These are phyloP conservation scores for Buddleja alternifolia DNA, from an alignment of 257 asterid genomes.

Conservation along the genomic window DNA sequence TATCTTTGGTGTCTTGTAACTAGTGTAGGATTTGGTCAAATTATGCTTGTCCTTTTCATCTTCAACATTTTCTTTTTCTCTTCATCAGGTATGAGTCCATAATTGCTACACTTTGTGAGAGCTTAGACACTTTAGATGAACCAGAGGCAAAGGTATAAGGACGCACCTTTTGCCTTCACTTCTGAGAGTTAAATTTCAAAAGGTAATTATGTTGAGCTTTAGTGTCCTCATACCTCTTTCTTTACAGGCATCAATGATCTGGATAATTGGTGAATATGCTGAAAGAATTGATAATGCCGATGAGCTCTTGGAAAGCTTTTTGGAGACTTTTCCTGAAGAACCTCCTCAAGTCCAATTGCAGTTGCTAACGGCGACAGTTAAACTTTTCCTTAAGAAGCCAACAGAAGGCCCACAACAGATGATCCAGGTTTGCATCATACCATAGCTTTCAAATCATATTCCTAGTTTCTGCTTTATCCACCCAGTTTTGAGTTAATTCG, in stretches of 20 bases:
- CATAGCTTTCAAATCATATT: slow-evolving; percentile 12
- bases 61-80: slow-evolving; percentile 10
- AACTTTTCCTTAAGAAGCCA: slow-evolving; percentile 97
- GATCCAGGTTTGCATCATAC: slow-evolving; percentile 75
- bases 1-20: slow-evolving; percentile 20
- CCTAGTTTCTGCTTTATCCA: slow-evolving; percentile 5
- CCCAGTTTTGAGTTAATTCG: slow-evolving; percentile 15
- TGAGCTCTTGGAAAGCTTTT: slow-evolving; percentile 97
- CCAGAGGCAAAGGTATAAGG: slow-evolving; percentile 96
- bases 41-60: slow-evolving; percentile 17
- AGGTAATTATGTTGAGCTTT: slow-evolving; percentile 23
- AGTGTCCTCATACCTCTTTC: slow-evolving; percentile 25
- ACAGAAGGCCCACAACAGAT: slow-evolving; percentile 99
- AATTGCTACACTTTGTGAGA: slow-evolving; percentile 98
- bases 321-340: slow-evolving; percentile 97
- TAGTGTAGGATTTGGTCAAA: slow-evolving; percentile 19
- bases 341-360: slow-evolving; percentile 98
- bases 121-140: slow-evolving; percentile 96
- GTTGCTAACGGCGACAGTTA: slow-evolving; percentile 95
- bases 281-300: slow-evolving; percentile 99
- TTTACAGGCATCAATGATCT: slow-evolving; percentile 97
- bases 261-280: slow-evolving; percentile 99
- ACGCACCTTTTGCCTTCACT: slow-evolving; percentile 18
- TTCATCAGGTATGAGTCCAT: slow-evolving; percentile 85
- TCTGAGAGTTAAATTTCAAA: slow-evolving; percentile 17